A percentile compares a stretch with the other conserved stretches of the same genome.
Conservation (phyloP, 2,329 filamentous ascomycete genomes). For the Davidsoniella eucalypti region DNA sequence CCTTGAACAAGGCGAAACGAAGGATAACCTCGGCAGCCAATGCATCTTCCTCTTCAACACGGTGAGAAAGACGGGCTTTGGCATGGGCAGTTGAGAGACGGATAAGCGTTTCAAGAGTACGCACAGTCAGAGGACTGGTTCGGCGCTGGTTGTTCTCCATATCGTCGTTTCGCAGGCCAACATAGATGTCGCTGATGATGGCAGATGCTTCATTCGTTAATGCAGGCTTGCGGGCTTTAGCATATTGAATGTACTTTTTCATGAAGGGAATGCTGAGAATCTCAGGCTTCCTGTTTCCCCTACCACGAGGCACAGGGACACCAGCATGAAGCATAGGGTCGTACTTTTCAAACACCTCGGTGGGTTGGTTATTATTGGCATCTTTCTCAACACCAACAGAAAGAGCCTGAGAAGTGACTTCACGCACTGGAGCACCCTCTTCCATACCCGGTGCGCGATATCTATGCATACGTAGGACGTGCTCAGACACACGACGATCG, state of each 20-base stretch:
- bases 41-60: constrained; percentile 81
- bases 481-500: constrained; percentile 84
- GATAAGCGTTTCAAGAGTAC: constrained; percentile 95
- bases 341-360: constrained; percentile 90
- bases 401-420: constrained; percentile 67
- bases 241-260: constrained; percentile 99
- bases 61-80: constrained; percentile 72
- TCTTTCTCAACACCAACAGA: constrained; percentile 75
- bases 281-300: constrained; percentile 64
- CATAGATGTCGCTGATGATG: constrained; percentile 81
- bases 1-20: constrained; percentile 92
- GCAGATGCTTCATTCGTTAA: constrained; percentile 84
- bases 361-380: constrained; percentile 54
- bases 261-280: constrained; percentile 94
- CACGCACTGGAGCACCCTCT: constrained; percentile 85
- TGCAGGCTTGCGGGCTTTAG: constrained; percentile 79
- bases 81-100: constrained; percentile 92
- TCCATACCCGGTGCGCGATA: constrained; percentile 87
- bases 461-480: constrained; percentile 91
- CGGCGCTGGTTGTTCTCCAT: constrained; percentile 85
- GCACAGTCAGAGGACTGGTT: constrained; percentile 88
- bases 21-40: constrained; percentile 76
- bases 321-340: constrained; percentile 92
- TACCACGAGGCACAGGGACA: constrained; percentile 58
- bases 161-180: constrained; percentile 85